Evolutionary conservation across 2,329 filamentous ascomycete genomes (phyloP).

Genomic region (Scorias spongiosa): DNA sequence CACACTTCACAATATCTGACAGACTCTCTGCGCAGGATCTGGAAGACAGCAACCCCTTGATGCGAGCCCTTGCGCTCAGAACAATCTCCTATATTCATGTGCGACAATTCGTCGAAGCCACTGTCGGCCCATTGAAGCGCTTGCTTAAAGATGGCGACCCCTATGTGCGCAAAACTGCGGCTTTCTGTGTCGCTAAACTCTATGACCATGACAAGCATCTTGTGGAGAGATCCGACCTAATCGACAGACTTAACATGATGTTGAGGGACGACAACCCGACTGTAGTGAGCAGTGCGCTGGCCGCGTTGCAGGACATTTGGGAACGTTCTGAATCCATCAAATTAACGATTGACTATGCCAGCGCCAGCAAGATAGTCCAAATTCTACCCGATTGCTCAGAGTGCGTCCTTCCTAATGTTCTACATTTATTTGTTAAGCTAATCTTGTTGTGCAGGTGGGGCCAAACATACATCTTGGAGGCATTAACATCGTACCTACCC

Average conservation of each 20-base stretch:
- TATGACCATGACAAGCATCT: constrained; percentile 90
- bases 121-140: constrained; percentile 67
- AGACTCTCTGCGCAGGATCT: constrained; percentile 49
- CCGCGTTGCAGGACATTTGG: constrained; percentile 93
- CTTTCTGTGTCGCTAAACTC: constrained; percentile 90
- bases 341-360: constrained; percentile 92
- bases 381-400: constrained; percentile 95
- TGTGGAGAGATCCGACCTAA: constrained; percentile 81
- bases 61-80: constrained; percentile 77
- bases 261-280: constrained; percentile 93
- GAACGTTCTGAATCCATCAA: constrained; percentile 95
- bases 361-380: constrained; percentile 94
- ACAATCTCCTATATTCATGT: constrained; percentile 98
- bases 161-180: constrained; percentile 94
- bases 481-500: constrained; percentile 93
- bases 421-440: too few relatives aligned
- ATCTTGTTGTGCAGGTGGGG: constrained; percentile 56
- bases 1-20: not conserved
- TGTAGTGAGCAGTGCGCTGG: constrained; percentile 85
- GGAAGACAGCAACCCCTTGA: constrained; percentile 81
- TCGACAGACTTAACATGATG: constrained; percentile 78
- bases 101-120: constrained; percentile 84
- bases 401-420: constrained; percentile 37
- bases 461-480: constrained; percentile 95
- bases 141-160: constrained; percentile 77